Conservation (phyloP, 2,329 filamentous ascomycete genomes). For the Aspergillus sp. region DNA sequence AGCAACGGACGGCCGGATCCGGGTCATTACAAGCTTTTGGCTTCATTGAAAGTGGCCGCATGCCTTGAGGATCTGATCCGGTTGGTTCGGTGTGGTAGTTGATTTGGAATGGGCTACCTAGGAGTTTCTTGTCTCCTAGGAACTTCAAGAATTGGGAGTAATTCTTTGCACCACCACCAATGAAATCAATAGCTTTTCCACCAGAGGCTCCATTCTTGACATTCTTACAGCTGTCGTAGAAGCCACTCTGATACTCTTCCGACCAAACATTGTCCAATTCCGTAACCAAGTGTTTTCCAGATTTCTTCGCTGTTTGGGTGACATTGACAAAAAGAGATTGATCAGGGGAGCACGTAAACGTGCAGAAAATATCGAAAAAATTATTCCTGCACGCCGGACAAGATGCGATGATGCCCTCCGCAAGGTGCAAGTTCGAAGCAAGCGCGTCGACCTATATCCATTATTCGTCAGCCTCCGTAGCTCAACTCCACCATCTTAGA, state of each 20-base stretch:
- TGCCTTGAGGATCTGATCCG: constrained; percentile 60
- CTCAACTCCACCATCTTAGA: neutral
- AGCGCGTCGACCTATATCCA: constrained; percentile 66
- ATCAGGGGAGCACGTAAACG: constrained; percentile 95
- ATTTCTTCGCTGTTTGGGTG: constrained; percentile 61
- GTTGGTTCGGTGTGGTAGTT: constrained; percentile 67
- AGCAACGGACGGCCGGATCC: constrained; percentile 80
- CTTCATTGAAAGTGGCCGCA: constrained; percentile 66
- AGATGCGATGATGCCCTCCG: constrained; percentile 81
- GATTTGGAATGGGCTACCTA: constrained; percentile 95
- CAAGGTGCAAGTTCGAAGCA: constrained; percentile 78
- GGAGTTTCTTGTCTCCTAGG: constrained; percentile 81
- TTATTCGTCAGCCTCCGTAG: neutral
- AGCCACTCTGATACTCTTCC: constrained; percentile 74
- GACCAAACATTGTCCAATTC: constrained; percentile 89
- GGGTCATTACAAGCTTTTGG: constrained; percentile 87
- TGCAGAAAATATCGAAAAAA: constrained; percentile 98
- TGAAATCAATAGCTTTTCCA: constrained; percentile 89
- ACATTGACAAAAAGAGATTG: constrained; percentile 95
- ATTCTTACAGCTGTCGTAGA: constrained; percentile 97
- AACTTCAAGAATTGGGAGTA: constrained; percentile 86
- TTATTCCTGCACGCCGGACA: constrained; percentile 97
- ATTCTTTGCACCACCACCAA: constrained; percentile 90
- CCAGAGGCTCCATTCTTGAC: constrained; percentile 97
- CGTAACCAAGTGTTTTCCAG: constrained; percentile 63